A percentile compares a stretch with the other conserved stretches of the same genome.
These are phyloP conservation scores for Piper betle DNA, from an alignment of 164 flowering plant species.

Conservation along the genomic window DNA sequence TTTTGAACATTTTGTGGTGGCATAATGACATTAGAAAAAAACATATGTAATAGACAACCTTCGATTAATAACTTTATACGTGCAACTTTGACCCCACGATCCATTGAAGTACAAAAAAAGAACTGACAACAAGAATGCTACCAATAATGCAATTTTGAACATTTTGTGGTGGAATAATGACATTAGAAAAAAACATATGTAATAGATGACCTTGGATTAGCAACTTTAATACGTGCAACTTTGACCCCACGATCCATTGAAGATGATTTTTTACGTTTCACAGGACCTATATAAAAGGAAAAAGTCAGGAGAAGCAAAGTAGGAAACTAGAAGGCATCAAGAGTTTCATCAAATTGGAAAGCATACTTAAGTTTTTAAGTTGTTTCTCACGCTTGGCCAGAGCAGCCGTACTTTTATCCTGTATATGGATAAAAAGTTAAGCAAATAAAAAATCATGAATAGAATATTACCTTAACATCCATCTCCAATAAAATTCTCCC, in stretches of 20 bases:
- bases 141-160: too few relatives aligned
- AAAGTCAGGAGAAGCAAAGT: neutral
- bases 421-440: neutral
- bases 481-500: neutral
- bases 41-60: constrained; percentile 39
- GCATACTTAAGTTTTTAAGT: constrained; percentile 56
- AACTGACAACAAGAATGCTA: too few relatives aligned
- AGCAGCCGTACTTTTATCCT: constrained; percentile 53
- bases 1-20: too few relatives aligned
- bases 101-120: too few relatives aligned
- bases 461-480: neutral
- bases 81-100: constrained; percentile 45
- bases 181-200: neutral
- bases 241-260: constrained; percentile 43
- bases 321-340: neutral
- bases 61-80: constrained; percentile 46
- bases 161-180: too few relatives aligned
- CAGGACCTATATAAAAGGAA: constrained; percentile 29
- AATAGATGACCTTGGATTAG: constrained; percentile 56
- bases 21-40: too few relatives aligned
- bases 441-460: neutral
- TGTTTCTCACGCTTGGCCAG: constrained; percentile 69
- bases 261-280: constrained; percentile 59
- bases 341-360: neutral
- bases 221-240: constrained; percentile 42